phyloP scores from a whole-genome alignment of 306 rosid species.

The Nissolia schottii region DNA sequence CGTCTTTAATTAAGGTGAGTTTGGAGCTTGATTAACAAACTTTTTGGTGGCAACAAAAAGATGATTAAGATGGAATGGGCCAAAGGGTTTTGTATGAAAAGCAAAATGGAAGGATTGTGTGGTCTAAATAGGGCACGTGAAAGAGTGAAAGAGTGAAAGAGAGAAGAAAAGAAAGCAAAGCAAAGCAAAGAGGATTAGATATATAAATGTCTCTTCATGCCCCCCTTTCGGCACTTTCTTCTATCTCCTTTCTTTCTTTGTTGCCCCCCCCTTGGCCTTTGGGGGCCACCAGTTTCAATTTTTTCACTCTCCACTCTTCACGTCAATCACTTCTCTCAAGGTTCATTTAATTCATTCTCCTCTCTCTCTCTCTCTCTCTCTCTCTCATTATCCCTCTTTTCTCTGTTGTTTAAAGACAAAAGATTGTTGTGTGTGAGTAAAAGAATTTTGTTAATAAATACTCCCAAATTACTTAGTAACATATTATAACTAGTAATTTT shows the following conservation, averaged over 20 bases:
- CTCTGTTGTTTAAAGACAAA: conserved; percentile 5
- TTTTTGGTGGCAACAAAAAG: conserved; percentile 11
- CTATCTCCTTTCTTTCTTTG: conserved; percentile 23
- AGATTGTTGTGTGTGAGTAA: too few species aligned
- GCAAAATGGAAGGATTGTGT: conserved; percentile 13
- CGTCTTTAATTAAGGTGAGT: conserved; percentile 3
- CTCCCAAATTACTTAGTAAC: too few species aligned
- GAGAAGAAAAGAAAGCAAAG: background rate
- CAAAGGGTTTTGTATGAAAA: background rate
- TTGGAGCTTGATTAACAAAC: conserved; percentile 1
- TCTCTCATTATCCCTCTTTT: background rate
- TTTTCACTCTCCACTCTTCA: background rate
- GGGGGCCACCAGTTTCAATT: conserved; percentile 45
- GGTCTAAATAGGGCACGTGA: conserved; percentile 46
- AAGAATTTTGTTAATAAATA: too few species aligned
- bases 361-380: background rate
- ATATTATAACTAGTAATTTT: too few species aligned
- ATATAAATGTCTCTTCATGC: conserved; percentile 17
- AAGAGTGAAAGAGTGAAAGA: too few species aligned
- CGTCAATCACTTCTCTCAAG: conserved; percentile 48
- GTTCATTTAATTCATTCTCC: conserved; percentile 34
- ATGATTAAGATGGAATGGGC: background rate
- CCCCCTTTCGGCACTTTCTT: conserved; percentile 35
- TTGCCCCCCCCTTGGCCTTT: background rate
- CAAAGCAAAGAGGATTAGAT: conserved; percentile 12